Evolutionary conservation across 140 eudicot genomes (phyloP).

Genomic region (Flaveria floridana): DNA sequence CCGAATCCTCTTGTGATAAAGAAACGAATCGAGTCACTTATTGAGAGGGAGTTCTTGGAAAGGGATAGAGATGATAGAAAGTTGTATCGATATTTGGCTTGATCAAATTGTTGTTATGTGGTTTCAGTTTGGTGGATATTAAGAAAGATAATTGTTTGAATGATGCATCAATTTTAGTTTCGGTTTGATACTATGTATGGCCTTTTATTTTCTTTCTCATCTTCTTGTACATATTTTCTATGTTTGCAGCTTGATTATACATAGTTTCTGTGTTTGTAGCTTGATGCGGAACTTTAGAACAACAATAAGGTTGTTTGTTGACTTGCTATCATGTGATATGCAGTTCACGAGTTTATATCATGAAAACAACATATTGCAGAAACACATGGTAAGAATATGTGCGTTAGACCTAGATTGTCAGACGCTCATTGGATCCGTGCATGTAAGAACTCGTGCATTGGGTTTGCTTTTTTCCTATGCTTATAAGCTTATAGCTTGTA

Average conservation of each 20-base stretch:
- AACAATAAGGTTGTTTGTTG: no score
- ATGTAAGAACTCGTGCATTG: no score
- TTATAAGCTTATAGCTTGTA: no score
- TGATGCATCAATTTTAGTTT: constrained; percentile 19
- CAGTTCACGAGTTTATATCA: no score
- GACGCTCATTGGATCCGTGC: no score
- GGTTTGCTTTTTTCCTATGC: no score
- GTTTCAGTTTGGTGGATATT: constrained; percentile 20
- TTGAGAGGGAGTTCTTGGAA: constrained; percentile 57
- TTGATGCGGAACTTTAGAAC: no score
- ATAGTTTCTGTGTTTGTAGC: no score
- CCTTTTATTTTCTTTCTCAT: neutral
- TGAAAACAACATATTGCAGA: no score
- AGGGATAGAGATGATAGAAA: constrained; percentile 50
- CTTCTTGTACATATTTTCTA: neutral
- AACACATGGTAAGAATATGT: no score
- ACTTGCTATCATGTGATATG: no score
- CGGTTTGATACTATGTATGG: neutral
- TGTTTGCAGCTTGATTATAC: neutral
- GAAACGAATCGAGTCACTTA: constrained; percentile 55
- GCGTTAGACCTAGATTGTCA: no score
- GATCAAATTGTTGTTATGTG: constrained; percentile 5
- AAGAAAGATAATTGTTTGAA: constrained; percentile 21
- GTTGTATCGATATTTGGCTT: constrained; percentile 55
- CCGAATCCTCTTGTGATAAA: constrained; percentile 48